Base-by-base conservation (phyloP, 192 early-diverging fungal species). In the Globomyces pollinis-pini region DNA sequence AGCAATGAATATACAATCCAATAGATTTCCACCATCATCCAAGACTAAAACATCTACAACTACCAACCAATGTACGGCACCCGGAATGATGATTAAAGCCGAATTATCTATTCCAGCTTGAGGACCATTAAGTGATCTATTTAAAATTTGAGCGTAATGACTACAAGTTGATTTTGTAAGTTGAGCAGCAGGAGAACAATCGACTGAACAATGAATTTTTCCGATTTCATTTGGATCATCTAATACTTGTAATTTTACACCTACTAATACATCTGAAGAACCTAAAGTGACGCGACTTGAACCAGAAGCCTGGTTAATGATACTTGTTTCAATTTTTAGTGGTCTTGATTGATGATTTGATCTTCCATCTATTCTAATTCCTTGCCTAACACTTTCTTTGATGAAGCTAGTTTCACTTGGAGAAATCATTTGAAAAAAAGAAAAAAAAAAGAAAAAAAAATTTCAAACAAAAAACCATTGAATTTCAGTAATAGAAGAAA, bases 201-300 rank as follows among this genome's bases (percentile, higher is more conserved):
- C 96, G 1, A 97, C 92, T 58, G 83, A 86, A 75, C 91, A 93
- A 11, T 87, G 66, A 24, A 99, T 77, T 36, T 83, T 68, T 16
- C 90, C 88, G 1, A 77, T 13, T 54, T 68, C 61, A 3, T 56
- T 12, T 65, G 54, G 63, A 23, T 26, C 60, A 23, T 61, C 54
- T 13, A 86, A 89, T 50, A 97, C 85, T 59, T 94, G 91, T 9
- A 90, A 90, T 66, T 96, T 99, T 60, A 99, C 81, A 15, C 96
- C 94, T 21, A 96, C 93, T 8, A 99, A 76, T 1, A 97, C 84
- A 51, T 94, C 90, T 0, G 93, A 92, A 30, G 83, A 81, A 2
- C 84, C 86, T 36, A 91, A 59, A 57, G 57, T 67, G 50, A 81
- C 66, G 21, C 87, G 81, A 36, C 87, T 82, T 16, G 92, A 89